A percentile compares a stretch with the other conserved stretches of the same genome.
Conservation (phyloP, 106 monocot genomes). For the Vanilla planifolia region DNA sequence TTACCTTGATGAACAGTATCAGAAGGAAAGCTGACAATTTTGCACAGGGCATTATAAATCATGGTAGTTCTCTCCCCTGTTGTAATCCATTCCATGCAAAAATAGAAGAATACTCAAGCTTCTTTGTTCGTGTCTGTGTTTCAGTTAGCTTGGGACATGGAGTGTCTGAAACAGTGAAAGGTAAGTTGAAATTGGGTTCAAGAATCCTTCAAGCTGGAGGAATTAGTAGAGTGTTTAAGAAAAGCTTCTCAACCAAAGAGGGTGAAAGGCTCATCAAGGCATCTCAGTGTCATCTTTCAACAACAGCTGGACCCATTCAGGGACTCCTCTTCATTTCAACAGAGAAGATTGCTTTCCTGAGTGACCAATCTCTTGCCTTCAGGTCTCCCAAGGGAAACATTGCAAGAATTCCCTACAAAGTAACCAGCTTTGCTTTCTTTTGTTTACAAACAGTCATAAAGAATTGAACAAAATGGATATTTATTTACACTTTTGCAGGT, state of each 20-base stretch:
- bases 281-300: constrained; percentile 28
- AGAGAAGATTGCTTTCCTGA: constrained; percentile 35
- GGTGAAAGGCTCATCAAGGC: constrained; percentile 31
- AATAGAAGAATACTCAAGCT: not conserved
- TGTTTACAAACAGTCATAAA: not conserved
- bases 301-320: constrained; percentile 36
- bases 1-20: constrained; percentile 28
- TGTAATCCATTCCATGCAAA: no score
- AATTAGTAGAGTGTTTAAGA: constrained; percentile 21
- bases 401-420: constrained; percentile 24
- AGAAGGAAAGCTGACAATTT: constrained; percentile 25
- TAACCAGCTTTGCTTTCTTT: constrained; percentile 1
- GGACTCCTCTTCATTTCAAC: constrained; percentile 38
- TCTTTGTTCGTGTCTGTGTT: not conserved
- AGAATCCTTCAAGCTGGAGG: constrained; percentile 35
- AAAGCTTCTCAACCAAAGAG: constrained; percentile 15
- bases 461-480: not conserved
- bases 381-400: constrained; percentile 17
- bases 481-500: constrained; percentile 17
- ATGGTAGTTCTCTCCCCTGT: constrained; percentile 20
- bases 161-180: constrained; percentile 32
- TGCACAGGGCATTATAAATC: constrained; percentile 18
- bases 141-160: constrained; percentile 29
- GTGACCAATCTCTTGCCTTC: constrained; percentile 23
- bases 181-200: constrained; percentile 30